Base-by-base conservation (phyloP, 768 basidiomycete species). In the Boletellus ananas region DNA sequence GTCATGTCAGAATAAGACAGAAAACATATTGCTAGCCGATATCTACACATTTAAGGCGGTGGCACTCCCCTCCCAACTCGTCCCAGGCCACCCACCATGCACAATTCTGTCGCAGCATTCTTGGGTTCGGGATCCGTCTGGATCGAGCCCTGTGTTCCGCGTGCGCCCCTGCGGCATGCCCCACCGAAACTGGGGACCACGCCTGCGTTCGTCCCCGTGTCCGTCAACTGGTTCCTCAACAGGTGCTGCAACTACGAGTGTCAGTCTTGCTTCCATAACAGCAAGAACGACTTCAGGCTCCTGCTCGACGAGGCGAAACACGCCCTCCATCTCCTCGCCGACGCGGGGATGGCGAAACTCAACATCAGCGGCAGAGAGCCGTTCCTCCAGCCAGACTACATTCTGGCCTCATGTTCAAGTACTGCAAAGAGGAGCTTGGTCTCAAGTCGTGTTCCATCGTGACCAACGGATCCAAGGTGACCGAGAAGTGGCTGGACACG, bases 181-280 rank as follows among this genome's bases (percentile, higher is more conserved):
- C 29, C 29, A 29, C 9, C 25, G 4, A 33, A 35, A 40, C 39
- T 43, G 21, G 23, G 33, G 7, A 35, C 43, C 5, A 48, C 48
- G 9, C 58, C 57, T 5, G 35, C 35, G 14, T 44, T 60, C 17
- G 34, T 56, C 1, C 57, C 57, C 9, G 43, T 53, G 14, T 58
- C 56, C 1, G 51, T 58, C 10, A 58, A 58, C 45, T 58, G 49
- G 55, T 58, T 58, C 9, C 50, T 49, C 11, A 34, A 50, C 20
- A 45, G 58, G 20, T 17, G 18, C 6, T 59, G 57, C 18, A 72
- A 71, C 37, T 71, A 72, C 43, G 49, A 58, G 16, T 70, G 69
- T 39, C 52, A 64, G 12, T 69, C 71, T 46, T 71, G 70, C 47
- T 70, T 72, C 35, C 69, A 71, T 35, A 70, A 68, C 20, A 49